Percentiles rank a stretch among this genome's conserved stretches.
These are phyloP conservation scores for Chlorophyllum brunneum DNA, from an alignment of 768 basidiomycete genomes.

Conservation along the genomic window DNA sequence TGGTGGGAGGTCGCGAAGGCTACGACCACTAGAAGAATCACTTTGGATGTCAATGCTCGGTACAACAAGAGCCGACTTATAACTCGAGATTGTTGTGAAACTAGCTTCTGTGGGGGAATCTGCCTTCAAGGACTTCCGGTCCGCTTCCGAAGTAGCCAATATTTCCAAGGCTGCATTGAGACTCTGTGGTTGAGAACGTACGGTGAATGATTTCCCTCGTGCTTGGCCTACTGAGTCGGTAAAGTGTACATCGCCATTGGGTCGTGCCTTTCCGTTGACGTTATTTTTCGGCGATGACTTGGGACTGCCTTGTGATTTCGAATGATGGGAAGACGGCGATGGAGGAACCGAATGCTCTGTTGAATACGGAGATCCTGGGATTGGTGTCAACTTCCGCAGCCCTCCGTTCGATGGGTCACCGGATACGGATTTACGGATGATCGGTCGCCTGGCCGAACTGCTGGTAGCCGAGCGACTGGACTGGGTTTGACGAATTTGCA, in stretches of 20 bases:
- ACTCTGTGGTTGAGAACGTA: slow-evolving; percentile 60
- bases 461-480: slow-evolving; percentile 26
- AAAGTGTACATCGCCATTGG: slow-evolving; percentile 20
- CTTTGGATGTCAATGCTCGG: slow-evolving; percentile 22
- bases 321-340: slow-evolving; percentile 40
- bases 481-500: slow-evolving; percentile 25
- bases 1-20: slow-evolving; percentile 27
- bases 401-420: slow-evolving; percentile 13
- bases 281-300: slow-evolving; percentile 25
- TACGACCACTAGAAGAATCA: slow-evolving; percentile 25
- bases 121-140: not conserved
- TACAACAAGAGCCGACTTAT: slow-evolving; percentile 15
- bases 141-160: slow-evolving; percentile 29
- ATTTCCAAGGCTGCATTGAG: slow-evolving; percentile 70
- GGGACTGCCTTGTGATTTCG: slow-evolving; percentile 15
- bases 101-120: slow-evolving; percentile 7
- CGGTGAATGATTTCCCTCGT: slow-evolving; percentile 47
- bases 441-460: slow-evolving; percentile 15
- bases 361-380: slow-evolving; percentile 64
- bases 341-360: slow-evolving; percentile 60
- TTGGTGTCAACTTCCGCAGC: slow-evolving; percentile 47
- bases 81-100: slow-evolving; percentile 7
- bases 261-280: slow-evolving; percentile 27
- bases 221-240: slow-evolving; percentile 40
- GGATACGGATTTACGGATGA: slow-evolving; percentile 24